A percentile compares a stretch with the other conserved stretches of the same genome.
Evolutionary conservation across 495 filamentous ascomycete species (phyloP).

Genomic region (Aspergillus sclerotiicarbonarius): DNA sequence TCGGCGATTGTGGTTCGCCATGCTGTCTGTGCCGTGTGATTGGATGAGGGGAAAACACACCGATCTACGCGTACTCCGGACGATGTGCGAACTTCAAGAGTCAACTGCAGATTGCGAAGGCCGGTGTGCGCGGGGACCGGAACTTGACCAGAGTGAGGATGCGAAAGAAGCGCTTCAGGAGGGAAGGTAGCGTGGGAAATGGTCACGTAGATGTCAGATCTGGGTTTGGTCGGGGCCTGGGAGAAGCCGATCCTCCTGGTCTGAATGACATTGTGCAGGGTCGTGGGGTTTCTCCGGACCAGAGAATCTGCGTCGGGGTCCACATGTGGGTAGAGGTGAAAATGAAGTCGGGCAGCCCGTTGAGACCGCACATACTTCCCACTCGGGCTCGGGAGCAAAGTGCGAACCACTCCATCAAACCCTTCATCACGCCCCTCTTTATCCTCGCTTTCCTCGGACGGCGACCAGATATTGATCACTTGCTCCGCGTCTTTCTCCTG

Average conservation of each 20-base stretch:
- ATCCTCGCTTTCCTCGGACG: constrained; percentile 57
- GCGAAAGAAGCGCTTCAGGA: constrained; percentile 72
- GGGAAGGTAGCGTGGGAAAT: constrained; percentile 72
- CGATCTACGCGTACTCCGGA: constrained; percentile 78
- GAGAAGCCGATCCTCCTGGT: constrained; percentile 93
- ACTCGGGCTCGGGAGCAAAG: constrained; percentile 69
- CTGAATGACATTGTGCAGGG: constrained; percentile 74
- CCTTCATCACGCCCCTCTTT: constrained; percentile 52
- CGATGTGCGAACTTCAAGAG: constrained; percentile 77
- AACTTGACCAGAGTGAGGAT: constrained; percentile 74
- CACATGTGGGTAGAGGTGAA: constrained; percentile 74
- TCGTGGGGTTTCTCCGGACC: constrained; percentile 81
- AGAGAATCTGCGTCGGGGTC: constrained; percentile 73
- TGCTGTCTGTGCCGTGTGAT: constrained; percentile 67
- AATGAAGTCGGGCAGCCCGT: constrained; percentile 67
- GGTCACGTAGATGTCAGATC: constrained; percentile 94
- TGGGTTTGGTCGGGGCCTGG: constrained; percentile 78
- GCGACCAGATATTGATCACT: constrained; percentile 75
- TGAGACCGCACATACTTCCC: constrained; percentile 71
- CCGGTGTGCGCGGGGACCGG: constrained; percentile 59
- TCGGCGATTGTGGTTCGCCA: constrained; percentile 85
- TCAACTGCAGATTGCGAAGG: constrained; percentile 79
- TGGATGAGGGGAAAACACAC: constrained; percentile 85
- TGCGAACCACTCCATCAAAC: constrained; percentile 73
- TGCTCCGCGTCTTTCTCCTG: constrained; percentile 76